Conservation (phyloP, 352 stramenopile genomes). For the Globisporangium irregulare region DNA sequence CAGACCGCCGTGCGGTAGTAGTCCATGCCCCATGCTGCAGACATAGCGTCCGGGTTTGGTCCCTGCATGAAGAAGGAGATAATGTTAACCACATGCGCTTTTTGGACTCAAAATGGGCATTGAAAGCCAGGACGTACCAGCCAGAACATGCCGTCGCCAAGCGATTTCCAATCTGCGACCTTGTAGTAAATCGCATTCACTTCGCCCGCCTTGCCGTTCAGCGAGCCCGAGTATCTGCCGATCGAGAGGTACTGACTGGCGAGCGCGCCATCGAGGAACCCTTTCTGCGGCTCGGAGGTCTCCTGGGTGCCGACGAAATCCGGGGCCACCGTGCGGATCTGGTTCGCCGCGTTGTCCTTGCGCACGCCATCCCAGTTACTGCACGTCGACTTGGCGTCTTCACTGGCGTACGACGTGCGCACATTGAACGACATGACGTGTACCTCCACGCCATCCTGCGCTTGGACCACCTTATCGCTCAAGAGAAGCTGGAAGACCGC, state of each 20-base stretch:
- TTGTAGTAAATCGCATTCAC: constrained; percentile 68
- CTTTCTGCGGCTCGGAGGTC: constrained; percentile 67
- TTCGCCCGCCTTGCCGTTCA: constrained; percentile 56
- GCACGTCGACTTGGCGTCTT: constrained; percentile 38
- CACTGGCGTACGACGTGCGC: constrained; percentile 56
- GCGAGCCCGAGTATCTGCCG: constrained; percentile 50
- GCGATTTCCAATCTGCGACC: constrained; percentile 42
- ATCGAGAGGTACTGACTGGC: constrained; percentile 58
- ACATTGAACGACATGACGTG: constrained; percentile 82
- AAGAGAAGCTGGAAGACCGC: constrained; percentile 3
- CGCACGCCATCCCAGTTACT: constrained; percentile 64
- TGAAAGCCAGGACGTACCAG: constrained; percentile 23
- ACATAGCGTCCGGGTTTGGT: constrained; percentile 46
- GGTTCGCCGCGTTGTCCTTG: constrained; percentile 53
- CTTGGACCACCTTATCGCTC: background rate
- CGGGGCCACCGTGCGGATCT: constrained; percentile 48
- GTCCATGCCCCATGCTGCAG: constrained; percentile 54
- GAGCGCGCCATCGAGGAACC: constrained; percentile 56
- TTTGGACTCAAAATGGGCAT: background rate
- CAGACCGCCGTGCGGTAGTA: constrained; percentile 75
- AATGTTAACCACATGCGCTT: background rate
- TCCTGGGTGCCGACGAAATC: constrained; percentile 83
- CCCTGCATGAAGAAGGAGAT: constrained; percentile 18
- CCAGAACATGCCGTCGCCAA: constrained; percentile 72
- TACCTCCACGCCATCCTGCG: constrained; percentile 38